Evolutionary conservation across 2,329 filamentous ascomycete species (phyloP).

Genomic region (Sporothrix globosa): DNA sequence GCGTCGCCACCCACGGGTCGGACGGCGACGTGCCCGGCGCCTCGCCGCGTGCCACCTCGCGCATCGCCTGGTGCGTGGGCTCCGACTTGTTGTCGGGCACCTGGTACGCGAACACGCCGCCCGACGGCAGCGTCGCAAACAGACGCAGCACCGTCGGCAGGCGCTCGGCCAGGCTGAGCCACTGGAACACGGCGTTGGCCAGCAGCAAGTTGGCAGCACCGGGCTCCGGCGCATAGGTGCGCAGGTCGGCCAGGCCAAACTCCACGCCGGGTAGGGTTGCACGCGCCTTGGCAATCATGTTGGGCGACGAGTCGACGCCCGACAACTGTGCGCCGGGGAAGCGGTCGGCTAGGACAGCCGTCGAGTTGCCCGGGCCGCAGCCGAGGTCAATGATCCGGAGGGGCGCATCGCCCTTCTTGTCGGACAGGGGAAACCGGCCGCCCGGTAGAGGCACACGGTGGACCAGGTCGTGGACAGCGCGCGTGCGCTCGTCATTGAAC

Average conservation of each 20-base stretch:
- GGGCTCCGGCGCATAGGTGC: constrained; percentile 42
- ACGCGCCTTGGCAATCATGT: constrained; percentile 59
- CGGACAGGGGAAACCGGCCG: constrained; percentile 32
- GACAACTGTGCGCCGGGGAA: constrained; percentile 54
- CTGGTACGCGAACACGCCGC: constrained; percentile 59
- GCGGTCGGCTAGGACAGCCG: constrained; percentile 50
- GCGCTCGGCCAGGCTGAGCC: constrained; percentile 52
- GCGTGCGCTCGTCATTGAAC: constrained; percentile 57
- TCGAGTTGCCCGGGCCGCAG: constrained; percentile 64
- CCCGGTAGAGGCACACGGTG: constrained; percentile 48
- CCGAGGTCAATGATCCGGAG: constrained; percentile 59
- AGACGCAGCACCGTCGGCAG: constrained; percentile 51
- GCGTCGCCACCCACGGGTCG: constrained; percentile 37
- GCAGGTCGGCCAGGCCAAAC: constrained; percentile 54
- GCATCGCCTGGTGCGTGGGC: constrained; percentile 56
- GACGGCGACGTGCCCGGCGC: constrained; percentile 33
- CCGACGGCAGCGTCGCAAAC: constrained; percentile 46
- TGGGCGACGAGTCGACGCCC: constrained; percentile 58
- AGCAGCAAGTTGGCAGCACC: constrained; percentile 53
- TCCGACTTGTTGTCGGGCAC: constrained; percentile 53
- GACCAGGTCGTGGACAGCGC: constrained; percentile 57
- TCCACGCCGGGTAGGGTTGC: constrained; percentile 46
- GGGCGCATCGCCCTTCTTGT: constrained; percentile 37
- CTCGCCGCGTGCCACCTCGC: constrained; percentile 45
- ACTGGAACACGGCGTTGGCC: constrained; percentile 63